Base-by-base conservation (phyloP, 106 monocot species). In the Iris macrosiphon region DNA sequence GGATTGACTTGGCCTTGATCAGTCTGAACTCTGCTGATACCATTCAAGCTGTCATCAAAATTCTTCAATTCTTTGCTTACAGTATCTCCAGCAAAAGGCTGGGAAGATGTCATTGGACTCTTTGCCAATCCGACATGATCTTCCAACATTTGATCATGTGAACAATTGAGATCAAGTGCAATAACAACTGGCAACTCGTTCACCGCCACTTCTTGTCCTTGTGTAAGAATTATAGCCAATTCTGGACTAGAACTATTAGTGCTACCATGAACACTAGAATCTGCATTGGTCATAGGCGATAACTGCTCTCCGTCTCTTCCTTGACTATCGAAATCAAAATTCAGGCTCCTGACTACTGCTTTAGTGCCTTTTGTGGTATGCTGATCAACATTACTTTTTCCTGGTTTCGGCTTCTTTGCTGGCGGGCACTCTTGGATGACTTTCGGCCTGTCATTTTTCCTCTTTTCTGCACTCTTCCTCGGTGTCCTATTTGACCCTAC, bases 401-500 rank as follows among this genome's bases (percentile, higher is more conserved):
- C 39, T 24, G 60, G 45, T 33, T 51, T 70, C 14, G 60, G 70
- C n/a, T 52, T 70, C 51, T 55, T 80, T 7, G 61, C 12, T 8
- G 61, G 42, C 48, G 69, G 75, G 21, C 62, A 75, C 66, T 88
- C 82, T 40, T 24, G 28, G 33, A 88, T 46, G 33, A 88, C 82
- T 72, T 82, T 88, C 1, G 87, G 82, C 35, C 78, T 72, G 52
- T 79, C 75, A 38, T 66, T 88, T 40, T 70, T 82, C 60, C 63
- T 75, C 39, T 46, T 68, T n/a, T n/a, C n/a, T 0, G 64, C 37
- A 55, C 62, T 78, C 45, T 65, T 60, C 15, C 30, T 43, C 0
- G 52, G 67, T 33, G 68, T 66, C 24, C 44, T 66, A 14, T 50
- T 62, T 35, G 45, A 28, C 19, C 54, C 63, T 24, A 39, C 20